These are phyloP conservation scores for Pulveroboletus sp. DNA, from an alignment of 768 basidiomycete species.

Conservation along the genomic window DNA sequence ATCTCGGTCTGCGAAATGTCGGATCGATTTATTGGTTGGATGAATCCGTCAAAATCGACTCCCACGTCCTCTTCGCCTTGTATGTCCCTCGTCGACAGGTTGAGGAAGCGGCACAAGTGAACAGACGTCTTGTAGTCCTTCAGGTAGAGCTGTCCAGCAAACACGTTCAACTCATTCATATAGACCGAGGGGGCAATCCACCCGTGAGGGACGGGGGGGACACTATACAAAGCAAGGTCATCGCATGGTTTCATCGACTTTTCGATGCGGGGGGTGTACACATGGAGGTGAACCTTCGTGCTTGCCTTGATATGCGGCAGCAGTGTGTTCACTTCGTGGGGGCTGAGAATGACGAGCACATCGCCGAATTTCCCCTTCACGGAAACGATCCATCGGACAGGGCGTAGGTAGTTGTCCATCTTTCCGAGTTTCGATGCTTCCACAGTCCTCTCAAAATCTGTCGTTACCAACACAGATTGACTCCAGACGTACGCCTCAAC, in stretches of 20 bases:
- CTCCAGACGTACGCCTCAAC: slow-evolving; percentile 21
- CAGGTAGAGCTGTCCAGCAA: slow-evolving; percentile 4
- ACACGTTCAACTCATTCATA: slow-evolving; percentile 1
- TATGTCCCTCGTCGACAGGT: slow-evolving; percentile 13
- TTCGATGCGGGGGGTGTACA: slow-evolving; percentile 1
- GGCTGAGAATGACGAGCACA: slow-evolving; percentile 38
- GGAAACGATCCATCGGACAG: slow-evolving; percentile 25
- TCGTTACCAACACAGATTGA: slow-evolving; percentile 3
- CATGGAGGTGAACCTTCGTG: slow-evolving; percentile 6
- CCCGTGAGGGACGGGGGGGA: background rate
- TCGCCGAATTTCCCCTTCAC: background rate
- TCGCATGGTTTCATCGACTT: slow-evolving; percentile 5
- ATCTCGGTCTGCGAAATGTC: slow-evolving; percentile 19
- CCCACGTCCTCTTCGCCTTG: background rate
- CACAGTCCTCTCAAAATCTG: slow-evolving; percentile 1
- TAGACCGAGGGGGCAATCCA: background rate
- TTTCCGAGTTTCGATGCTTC: background rate
- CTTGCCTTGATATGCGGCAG: slow-evolving; percentile 35
- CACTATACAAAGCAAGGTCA: background rate
- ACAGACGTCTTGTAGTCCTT: slow-evolving; percentile 15
- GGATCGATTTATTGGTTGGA: slow-evolving; percentile 8
- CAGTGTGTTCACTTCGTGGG: slow-evolving; percentile 36
- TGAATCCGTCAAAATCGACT: slow-evolving; percentile 15
- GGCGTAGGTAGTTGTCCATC: slow-evolving; percentile 10
- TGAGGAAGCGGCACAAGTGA: slow-evolving; percentile 21